phyloP scores from a whole-genome alignment of 2,329 filamentous ascomycete species.

The Aspergillus latus region DNA sequence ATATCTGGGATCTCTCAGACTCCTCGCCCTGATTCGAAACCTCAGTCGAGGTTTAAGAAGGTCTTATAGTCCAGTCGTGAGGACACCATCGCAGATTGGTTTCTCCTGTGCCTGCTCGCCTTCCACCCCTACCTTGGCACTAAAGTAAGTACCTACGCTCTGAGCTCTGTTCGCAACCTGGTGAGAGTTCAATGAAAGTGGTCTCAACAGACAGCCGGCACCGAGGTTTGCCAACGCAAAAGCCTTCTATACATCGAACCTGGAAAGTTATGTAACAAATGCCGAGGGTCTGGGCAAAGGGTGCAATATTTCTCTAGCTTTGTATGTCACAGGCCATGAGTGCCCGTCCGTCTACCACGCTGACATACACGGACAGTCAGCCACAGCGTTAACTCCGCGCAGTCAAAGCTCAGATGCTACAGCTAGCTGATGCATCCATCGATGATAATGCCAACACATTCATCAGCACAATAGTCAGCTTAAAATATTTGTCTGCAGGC shows the following conservation, averaged over 20 bases:
- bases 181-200: conserved; percentile 8
- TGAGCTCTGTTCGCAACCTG: conserved; percentile 13
- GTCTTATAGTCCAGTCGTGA: background rate
- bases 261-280: conserved; percentile 18
- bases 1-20: conserved; percentile 25
- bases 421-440: conserved; percentile 19
- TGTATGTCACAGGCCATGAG: conserved; percentile 4
- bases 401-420: conserved; percentile 17
- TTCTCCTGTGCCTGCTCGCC: conserved; percentile 13
- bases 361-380: conserved; percentile 12
- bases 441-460: conserved; percentile 26
- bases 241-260: conserved; percentile 11
- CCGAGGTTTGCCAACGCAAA: conserved; percentile 2
- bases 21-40: conserved; percentile 6
- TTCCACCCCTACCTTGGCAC: conserved; percentile 14
- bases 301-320: conserved; percentile 20
- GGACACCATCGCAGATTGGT: conserved; percentile 6
- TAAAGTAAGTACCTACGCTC: conserved; percentile 19
- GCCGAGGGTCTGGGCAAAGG: conserved; percentile 17
- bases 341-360: background rate
- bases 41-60: conserved; percentile 12
- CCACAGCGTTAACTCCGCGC: conserved; percentile 15
- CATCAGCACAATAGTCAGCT: conserved; percentile 27
- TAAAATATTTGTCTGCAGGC: conserved; percentile 37
- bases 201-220: background rate